These are phyloP conservation scores for Aschersonia sp. DNA, from an alignment of 2,329 filamentous ascomycete species.

Conservation along the genomic window DNA sequence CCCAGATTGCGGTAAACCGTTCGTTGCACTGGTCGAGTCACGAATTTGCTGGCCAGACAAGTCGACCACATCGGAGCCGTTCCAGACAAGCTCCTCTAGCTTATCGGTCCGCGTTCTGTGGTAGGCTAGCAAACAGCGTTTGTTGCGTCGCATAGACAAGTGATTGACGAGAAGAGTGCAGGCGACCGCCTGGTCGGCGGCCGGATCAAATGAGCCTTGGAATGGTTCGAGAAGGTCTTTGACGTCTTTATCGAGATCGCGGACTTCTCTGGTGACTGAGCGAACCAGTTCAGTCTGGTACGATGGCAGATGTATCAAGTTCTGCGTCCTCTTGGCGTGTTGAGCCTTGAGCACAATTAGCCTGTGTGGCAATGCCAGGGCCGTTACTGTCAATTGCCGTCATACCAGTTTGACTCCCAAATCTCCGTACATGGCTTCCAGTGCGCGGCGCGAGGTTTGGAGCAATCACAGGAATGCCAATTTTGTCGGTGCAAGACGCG, in stretches of 20 bases:
- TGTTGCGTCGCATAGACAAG: slow-evolving; percentile 88
- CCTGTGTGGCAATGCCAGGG: background rate
- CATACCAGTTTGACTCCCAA: slow-evolving; percentile 69
- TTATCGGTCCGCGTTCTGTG: slow-evolving; percentile 84
- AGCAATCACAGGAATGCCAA: background rate
- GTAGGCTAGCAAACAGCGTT: slow-evolving; percentile 88
- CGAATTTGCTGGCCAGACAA: slow-evolving; percentile 41
- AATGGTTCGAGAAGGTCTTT: slow-evolving; percentile 67
- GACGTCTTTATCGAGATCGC: slow-evolving; percentile 82
- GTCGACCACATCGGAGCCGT: slow-evolving; percentile 70
- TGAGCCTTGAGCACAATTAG: slow-evolving; percentile 47
- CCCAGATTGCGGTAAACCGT: slow-evolving; percentile 19
- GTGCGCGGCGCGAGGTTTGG: background rate
- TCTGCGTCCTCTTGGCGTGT: slow-evolving; percentile 89
- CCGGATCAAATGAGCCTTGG: slow-evolving; percentile 72
- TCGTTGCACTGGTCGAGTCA: slow-evolving; percentile 18
- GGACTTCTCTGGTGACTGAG: slow-evolving; percentile 76
- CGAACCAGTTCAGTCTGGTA: slow-evolving; percentile 90
- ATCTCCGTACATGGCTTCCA: slow-evolving; percentile 64
- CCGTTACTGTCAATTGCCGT: slow-evolving; percentile 7
- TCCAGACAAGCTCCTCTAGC: slow-evolving; percentile 88
- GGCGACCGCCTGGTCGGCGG: slow-evolving; percentile 67
- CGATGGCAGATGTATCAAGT: slow-evolving; percentile 70
- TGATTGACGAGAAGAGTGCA: slow-evolving; percentile 88
- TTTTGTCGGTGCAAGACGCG: background rate